Conservation (phyloP, 208 protist genomes). For the Trypanosoma platydactyli region DNA sequence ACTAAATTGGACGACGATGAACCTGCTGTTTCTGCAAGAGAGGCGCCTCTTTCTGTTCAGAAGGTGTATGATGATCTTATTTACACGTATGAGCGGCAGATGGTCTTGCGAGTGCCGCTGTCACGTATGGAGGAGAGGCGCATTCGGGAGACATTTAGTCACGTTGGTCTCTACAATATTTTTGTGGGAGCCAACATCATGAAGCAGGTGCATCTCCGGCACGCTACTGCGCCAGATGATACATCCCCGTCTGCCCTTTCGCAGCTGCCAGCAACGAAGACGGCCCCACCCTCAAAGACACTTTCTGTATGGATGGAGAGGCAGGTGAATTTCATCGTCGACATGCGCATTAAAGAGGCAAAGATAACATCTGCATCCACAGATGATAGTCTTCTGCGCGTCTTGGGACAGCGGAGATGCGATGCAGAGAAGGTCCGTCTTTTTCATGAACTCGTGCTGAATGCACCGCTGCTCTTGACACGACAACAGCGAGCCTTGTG, state of each 20-base stretch:
- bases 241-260: neutral
- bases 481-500: conserved; percentile 43
- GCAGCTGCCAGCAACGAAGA: neutral
- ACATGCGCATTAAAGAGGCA: conserved; percentile 25
- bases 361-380: conserved; percentile 29
- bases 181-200: conserved; percentile 48
- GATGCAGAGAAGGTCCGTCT: conserved; percentile 48
- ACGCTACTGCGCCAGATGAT: neutral
- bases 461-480: conserved; percentile 37
- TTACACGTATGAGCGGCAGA: conserved; percentile 61
- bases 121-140: conserved; percentile 31
- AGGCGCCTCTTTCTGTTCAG: conserved; percentile 30
- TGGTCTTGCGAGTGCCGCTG: conserved; percentile 36
- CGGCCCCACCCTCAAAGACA: neutral
- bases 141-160: conserved; percentile 33
- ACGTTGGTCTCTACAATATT: conserved; percentile 59
- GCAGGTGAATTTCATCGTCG: conserved; percentile 29
- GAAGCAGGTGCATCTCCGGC: conserved; percentile 37
- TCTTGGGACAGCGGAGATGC: conserved; percentile 60
- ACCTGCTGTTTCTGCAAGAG: neutral
- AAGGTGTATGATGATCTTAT: conserved; percentile 66
- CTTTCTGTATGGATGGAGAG: conserved; percentile 50
- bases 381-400: conserved; percentile 47
- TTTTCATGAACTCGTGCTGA: conserved; percentile 34
- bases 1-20: neutral